These are phyloP conservation scores for Amylostereum areolatum DNA, from an alignment of 1,284 basidiomycete species.

Conservation along the genomic window DNA sequence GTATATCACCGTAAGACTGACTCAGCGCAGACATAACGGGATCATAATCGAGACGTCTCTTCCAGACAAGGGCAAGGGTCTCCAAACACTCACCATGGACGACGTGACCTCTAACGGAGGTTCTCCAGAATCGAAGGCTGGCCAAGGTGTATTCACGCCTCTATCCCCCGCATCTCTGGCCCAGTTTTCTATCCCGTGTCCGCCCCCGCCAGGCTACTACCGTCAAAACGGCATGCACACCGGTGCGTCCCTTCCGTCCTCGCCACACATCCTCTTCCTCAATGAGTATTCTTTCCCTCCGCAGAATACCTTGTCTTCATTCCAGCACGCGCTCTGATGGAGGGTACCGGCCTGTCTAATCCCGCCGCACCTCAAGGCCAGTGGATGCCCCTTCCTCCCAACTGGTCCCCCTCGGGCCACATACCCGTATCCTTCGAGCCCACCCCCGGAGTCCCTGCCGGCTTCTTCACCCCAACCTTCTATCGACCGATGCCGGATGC, in stretches of 20 bases:
- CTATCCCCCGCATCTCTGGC: conserved; percentile 22
- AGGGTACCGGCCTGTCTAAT: conserved; percentile 27
- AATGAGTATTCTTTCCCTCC: conserved; percentile 2
- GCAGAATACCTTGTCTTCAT: conserved; percentile 13
- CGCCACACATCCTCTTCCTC: conserved; percentile 17
- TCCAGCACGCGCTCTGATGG: conserved; percentile 22
- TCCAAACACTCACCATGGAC: conserved; percentile 24
- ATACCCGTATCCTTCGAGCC: no score
- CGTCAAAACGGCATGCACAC: conserved; percentile 48
- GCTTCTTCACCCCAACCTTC: no score
- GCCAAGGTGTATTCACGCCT: conserved; percentile 17
- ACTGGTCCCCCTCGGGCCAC: no score
- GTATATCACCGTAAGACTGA: conserved; percentile 2
- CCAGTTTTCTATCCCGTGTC: no score
- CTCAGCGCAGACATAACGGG: conserved; percentile 53
- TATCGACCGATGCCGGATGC: no score
- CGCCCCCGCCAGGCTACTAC: conserved; percentile 48
- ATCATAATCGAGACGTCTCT: conserved; percentile 53
- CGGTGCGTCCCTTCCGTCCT: conserved; percentile 19
- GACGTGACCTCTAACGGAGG: conserved; percentile 25
- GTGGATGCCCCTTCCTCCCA: no score
- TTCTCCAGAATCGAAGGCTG: conserved; percentile 35
- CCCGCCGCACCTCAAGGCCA: no score
- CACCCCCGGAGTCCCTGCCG: no score
- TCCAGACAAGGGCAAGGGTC: conserved; percentile 14